Conservation (phyloP, 1,284 basidiomycete genomes). For the Cutaneotrichosporon cyanovorans region DNA sequence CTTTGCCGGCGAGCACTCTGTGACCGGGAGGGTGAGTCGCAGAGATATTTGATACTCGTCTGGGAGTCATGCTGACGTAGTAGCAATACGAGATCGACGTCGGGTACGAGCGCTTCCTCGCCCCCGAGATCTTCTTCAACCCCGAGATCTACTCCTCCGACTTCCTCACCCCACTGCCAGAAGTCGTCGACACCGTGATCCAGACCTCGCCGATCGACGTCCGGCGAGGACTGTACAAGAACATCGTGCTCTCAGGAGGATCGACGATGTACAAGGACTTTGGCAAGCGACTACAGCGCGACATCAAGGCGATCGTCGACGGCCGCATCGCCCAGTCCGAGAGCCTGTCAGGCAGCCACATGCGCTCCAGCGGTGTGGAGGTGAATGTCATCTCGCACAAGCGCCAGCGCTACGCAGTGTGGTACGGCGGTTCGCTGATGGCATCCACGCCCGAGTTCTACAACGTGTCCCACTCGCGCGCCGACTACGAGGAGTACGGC, state of each 20-base stretch:
- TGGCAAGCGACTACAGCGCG: conserved; percentile 87
- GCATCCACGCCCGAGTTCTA: conserved; percentile 96
- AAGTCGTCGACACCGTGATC: conserved; percentile 95
- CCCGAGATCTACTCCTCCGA: conserved; percentile 98
- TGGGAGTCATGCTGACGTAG: background rate
- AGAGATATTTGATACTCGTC: no score
- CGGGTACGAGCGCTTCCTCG: conserved; percentile 97
- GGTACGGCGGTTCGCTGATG: conserved; percentile 93
- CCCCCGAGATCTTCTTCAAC: conserved; percentile 99
- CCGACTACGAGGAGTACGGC: conserved; percentile 94
- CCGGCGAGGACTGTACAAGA: conserved; percentile 90
- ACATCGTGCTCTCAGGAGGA: conserved; percentile 91
- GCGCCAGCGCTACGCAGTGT: conserved; percentile 94
- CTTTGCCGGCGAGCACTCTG: conserved; percentile 86
- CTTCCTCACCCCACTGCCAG: conserved; percentile 92
- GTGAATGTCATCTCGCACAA: conserved; percentile 98
- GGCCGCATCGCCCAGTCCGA: conserved; percentile 74
- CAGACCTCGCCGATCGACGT: conserved; percentile 95
- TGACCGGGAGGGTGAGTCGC: conserved; percentile 74
- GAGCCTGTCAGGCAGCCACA: conserved; percentile 63
- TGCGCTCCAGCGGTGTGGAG: conserved; percentile 84
- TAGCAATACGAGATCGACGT: conserved; percentile 88
- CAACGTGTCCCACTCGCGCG: conserved; percentile 93
- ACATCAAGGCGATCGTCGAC: conserved; percentile 90
- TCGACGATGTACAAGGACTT: conserved; percentile 99